Evolutionary conservation across 148 eudicot species (phyloP).

Genomic region (Spergularia bocconei): DNA sequence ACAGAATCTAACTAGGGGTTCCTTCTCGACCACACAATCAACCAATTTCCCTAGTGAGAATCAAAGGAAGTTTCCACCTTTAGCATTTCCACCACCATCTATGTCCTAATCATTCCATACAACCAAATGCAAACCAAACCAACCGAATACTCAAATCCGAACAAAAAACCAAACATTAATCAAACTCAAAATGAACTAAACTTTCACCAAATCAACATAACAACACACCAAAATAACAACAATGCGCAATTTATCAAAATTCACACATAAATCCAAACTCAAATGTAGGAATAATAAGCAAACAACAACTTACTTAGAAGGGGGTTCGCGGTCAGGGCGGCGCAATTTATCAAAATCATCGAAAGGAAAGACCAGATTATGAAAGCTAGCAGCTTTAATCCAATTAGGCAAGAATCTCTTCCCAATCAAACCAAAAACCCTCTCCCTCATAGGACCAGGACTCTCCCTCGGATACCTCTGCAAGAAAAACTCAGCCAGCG

Average conservation of each 20-base stretch:
- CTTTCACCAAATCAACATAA: too few relatives aligned
- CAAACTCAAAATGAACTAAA: too few relatives aligned
- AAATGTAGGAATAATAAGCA: background rate
- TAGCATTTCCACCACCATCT: too few relatives aligned
- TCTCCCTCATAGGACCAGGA: slow-evolving; percentile 87
- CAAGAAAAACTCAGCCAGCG: slow-evolving; percentile 86
- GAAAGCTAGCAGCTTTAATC: slow-evolving; percentile 86
- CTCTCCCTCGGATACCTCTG: slow-evolving; percentile 83
- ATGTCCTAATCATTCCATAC: too few relatives aligned
- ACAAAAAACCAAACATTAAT: too few relatives aligned
- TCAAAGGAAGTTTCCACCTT: too few relatives aligned
- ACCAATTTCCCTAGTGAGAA: too few relatives aligned
- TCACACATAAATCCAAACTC: background rate
- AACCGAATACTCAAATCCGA: too few relatives aligned
- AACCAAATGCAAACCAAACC: too few relatives aligned
- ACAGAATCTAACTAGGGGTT: too few relatives aligned
- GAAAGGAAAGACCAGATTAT: slow-evolving; percentile 80
- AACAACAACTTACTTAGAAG: slow-evolving; percentile 69
- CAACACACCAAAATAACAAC: too few relatives aligned
- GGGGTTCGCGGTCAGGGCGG: slow-evolving; percentile 75
- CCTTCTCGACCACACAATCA: too few relatives aligned
- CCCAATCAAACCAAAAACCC: slow-evolving; percentile 76
- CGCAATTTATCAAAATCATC: slow-evolving; percentile 77
- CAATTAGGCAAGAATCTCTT: slow-evolving; percentile 68
- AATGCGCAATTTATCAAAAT: background rate